Evolutionary conservation across 257 asterid species (phyloP).

Genomic region (Solanum phureja): DNA sequence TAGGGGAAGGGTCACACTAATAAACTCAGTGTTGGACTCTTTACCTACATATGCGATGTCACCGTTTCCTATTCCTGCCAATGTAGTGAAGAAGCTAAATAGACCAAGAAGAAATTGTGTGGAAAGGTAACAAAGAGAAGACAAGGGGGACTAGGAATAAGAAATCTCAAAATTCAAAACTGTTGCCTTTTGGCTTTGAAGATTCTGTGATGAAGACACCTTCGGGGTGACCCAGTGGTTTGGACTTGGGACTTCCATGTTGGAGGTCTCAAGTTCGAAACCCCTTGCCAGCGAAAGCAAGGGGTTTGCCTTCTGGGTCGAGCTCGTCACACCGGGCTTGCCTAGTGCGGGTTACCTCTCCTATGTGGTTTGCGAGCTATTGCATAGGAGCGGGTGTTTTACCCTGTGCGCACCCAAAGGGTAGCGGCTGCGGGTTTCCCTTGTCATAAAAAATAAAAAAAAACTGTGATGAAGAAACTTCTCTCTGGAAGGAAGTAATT

Average conservation of each 20-base stretch:
- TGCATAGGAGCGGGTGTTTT: too few species aligned
- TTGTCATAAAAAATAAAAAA: too few species aligned
- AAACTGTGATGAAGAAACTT: neutral
- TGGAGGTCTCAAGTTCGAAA: too few species aligned
- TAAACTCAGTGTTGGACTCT: neutral
- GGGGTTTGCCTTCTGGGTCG: too few species aligned
- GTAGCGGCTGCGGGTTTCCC: too few species aligned
- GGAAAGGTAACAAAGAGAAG: neutral
- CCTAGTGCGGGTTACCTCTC: too few species aligned
- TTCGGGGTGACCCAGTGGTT: too few species aligned
- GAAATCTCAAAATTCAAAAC: neutral
- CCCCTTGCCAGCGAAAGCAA: too few species aligned
- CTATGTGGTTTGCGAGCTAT: too few species aligned
- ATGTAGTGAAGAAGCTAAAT: neutral
- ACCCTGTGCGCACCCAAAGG: too few species aligned
- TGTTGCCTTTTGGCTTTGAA: neutral
- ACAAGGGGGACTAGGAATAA: neutral
- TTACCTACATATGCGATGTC: neutral
- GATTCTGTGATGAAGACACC: neutral
- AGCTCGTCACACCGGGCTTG: too few species aligned
- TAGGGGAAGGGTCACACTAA: neutral
- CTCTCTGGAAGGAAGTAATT: neutral
- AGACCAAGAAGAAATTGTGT: neutral
- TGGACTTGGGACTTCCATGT: too few species aligned
- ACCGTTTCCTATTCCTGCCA: neutral